These are phyloP conservation scores for Skeletonema menzelii DNA, from an alignment of 108 stramenopile species.

Conservation along the genomic window DNA sequence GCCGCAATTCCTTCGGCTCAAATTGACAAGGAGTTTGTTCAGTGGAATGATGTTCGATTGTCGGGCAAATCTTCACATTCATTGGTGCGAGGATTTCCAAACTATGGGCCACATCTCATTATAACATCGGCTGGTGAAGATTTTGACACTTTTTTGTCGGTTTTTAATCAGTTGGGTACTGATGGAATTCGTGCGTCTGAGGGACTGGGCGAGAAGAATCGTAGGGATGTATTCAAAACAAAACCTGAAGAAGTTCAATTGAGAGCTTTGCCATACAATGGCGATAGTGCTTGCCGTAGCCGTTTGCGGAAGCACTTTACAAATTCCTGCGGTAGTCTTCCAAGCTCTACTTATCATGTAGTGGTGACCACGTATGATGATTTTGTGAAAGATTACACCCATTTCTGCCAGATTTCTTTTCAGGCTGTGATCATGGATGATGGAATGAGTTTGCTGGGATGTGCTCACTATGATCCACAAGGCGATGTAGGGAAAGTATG, in stretches of 20 bases:
- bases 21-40: background rate
- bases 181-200: conserved; percentile 13
- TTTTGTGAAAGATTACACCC: conserved; percentile 74
- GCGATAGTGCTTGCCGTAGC: conserved; percentile 48
- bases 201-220: background rate
- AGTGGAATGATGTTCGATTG: conserved; percentile 2
- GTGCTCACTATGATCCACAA: conserved; percentile 69
- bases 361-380: conserved; percentile 67
- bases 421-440: conserved; percentile 78
- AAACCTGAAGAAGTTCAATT: conserved; percentile 24
- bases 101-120: conserved; percentile 82
- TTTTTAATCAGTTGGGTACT: conserved; percentile 33
- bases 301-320: conserved; percentile 67
- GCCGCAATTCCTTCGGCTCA: background rate
- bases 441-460: conserved; percentile 76
- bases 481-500: conserved; percentile 63
- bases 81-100: conserved; percentile 8
- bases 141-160: conserved; percentile 52
- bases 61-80: conserved; percentile 7
- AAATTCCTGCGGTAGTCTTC: conserved; percentile 47
- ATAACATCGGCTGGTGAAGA: conserved; percentile 67
- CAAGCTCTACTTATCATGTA: conserved; percentile 78
- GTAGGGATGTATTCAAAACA: conserved; percentile 20
- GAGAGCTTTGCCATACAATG: conserved; percentile 61
- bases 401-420: conserved; percentile 83